These are phyloP conservation scores for Ensete ventricosum DNA, from an alignment of 176 grass and related monocot species.

Conservation along the genomic window DNA sequence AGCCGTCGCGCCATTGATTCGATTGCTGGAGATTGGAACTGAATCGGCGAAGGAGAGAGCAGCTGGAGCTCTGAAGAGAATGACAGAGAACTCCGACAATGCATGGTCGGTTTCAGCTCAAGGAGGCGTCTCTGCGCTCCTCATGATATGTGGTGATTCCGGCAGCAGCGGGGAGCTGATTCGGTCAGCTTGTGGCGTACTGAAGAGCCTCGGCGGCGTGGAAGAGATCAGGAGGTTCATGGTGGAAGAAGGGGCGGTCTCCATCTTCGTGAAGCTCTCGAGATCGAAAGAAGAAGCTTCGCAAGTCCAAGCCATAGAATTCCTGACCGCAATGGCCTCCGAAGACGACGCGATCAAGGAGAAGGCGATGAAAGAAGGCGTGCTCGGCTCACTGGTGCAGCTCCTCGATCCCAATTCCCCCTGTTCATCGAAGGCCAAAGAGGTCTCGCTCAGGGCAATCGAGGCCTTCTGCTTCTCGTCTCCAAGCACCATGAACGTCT, in stretches of 20 bases:
- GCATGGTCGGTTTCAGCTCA: conserved; percentile 87
- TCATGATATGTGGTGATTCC: conserved; percentile 42
- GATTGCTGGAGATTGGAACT: conserved; percentile 32
- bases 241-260: conserved; percentile 47
- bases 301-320: conserved; percentile 60
- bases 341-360: conserved; percentile 24
- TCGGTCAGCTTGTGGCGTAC: conserved; percentile 45
- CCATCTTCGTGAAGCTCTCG: conserved; percentile 43
- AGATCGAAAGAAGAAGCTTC: conserved; percentile 30
- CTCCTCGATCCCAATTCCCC: conserved; percentile 34
- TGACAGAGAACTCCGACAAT: conserved; percentile 86
- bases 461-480: conserved; percentile 49
- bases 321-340: conserved; percentile 38
- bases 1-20: conserved; percentile 43
- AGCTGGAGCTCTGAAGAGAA: conserved; percentile 44
- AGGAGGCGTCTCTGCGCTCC: conserved; percentile 56
- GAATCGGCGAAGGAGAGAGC: conserved; percentile 39
- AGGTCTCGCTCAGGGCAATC: conserved; percentile 51
- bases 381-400: conserved; percentile 38
- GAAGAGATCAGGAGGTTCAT: conserved; percentile 83
- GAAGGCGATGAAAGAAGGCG: conserved; percentile 23
- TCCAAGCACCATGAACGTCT: conserved; percentile 16
- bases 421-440: conserved; percentile 54
- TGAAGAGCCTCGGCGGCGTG: conserved; percentile 57
- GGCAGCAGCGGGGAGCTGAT: conserved; percentile 31